These are phyloP conservation scores for Solanum pennellii DNA, from an alignment of 257 asterid species.

Conservation along the genomic window DNA sequence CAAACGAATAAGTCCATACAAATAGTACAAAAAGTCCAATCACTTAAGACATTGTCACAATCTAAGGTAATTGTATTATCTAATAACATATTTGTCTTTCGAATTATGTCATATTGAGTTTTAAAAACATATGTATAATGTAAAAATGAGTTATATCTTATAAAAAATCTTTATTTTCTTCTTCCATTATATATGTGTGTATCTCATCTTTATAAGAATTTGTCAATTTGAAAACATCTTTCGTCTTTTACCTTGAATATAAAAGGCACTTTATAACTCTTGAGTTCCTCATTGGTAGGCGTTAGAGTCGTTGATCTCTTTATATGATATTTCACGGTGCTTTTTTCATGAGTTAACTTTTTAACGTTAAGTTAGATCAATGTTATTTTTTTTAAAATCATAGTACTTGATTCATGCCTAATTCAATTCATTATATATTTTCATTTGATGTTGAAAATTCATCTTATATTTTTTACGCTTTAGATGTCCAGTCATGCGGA, in stretches of 20 bases:
- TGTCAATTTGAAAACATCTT: not conserved
- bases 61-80: not conserved
- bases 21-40: not conserved
- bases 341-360: no score
- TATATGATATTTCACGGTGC: no score
- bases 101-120: not conserved
- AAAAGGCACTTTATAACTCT: not conserved
- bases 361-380: not conserved
- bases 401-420: not conserved
- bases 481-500: not conserved
- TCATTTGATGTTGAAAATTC: not conserved
- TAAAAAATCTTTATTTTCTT: not conserved
- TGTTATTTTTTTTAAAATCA: not conserved
- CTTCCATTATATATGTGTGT: fast-evolving
- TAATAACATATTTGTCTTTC: not conserved
- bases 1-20: not conserved
- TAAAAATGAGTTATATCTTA: not conserved
- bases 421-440: no score
- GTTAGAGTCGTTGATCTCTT: not conserved
- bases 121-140: not conserved
- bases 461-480: not conserved
- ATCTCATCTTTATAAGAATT: no score
- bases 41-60: not conserved
- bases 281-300: not conserved
- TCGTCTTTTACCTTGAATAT: not conserved